phyloP scores from a whole-genome alignment of 768 basidiomycete species.

The Hypsizygus marmoreus region DNA sequence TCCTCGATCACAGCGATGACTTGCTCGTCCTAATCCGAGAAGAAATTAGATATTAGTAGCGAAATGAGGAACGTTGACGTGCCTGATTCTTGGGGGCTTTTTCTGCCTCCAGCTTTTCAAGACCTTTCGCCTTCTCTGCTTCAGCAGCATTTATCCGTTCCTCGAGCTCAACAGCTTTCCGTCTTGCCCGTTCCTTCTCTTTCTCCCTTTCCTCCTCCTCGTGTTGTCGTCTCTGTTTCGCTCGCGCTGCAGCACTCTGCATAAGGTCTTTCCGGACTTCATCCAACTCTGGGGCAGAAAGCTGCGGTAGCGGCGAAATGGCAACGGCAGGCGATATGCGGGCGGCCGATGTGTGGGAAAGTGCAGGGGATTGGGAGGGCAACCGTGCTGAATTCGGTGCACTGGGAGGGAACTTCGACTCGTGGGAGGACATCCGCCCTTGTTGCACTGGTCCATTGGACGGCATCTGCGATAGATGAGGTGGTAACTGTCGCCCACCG shows the following conservation, averaged over 20 bases:
- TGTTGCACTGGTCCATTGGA: slow-evolving; percentile 26
- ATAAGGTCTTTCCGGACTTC: slow-evolving; percentile 74
- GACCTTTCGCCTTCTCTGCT: slow-evolving; percentile 34
- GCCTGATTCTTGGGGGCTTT: slow-evolving; percentile 18
- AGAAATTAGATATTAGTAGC: slow-evolving; percentile 1
- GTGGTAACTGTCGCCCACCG: slow-evolving; percentile 53
- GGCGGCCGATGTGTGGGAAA: slow-evolving; percentile 42
- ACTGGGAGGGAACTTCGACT: slow-evolving; percentile 36
- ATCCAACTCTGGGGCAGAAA: slow-evolving; percentile 53
- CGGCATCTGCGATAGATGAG: slow-evolving; percentile 49
- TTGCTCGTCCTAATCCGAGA: slow-evolving; percentile 31
- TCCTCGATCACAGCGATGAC: slow-evolving; percentile 49
- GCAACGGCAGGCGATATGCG: slow-evolving; percentile 36
- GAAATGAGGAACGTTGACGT: background rate
- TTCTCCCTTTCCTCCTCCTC: slow-evolving; percentile 85
- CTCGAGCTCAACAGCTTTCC: slow-evolving; percentile 78
- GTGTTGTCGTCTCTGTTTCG: slow-evolving; percentile 73
- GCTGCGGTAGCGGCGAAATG: slow-evolving; percentile 31
- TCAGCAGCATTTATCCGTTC: slow-evolving; percentile 56
- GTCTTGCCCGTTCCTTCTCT: slow-evolving; percentile 76
- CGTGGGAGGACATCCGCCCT: slow-evolving; percentile 45
- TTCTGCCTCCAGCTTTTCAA: slow-evolving; percentile 20
- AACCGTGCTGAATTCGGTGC: slow-evolving; percentile 25
- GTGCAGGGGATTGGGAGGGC: slow-evolving; percentile 45
- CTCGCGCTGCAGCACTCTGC: slow-evolving; percentile 84